Conservation (phyloP, 306 rosid species). For the Abrus precatorius region DNA sequence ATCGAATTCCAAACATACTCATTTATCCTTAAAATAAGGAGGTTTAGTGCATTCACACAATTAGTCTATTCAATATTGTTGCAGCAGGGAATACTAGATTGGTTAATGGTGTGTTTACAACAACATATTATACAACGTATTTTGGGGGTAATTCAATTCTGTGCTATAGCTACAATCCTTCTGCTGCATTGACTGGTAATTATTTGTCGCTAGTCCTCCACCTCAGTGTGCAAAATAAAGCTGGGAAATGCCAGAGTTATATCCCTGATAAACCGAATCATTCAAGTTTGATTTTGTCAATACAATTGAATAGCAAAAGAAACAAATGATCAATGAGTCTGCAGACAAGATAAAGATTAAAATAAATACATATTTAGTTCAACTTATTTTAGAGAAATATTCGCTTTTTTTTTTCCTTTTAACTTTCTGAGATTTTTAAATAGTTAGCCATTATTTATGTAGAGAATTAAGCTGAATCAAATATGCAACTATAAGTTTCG, state of each 20-base stretch:
- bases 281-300: not conserved
- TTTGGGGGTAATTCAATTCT: not conserved
- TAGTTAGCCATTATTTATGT: too few species aligned
- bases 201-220: slow-evolving; percentile 53
- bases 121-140: slow-evolving; percentile 13
- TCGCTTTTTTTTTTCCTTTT: too few species aligned
- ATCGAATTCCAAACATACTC: not conserved
- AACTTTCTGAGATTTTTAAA: too few species aligned
- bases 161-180: slow-evolving; percentile 15
- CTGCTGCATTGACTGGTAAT: not conserved
- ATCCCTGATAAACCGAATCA: slow-evolving; percentile 63
- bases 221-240: slow-evolving; percentile 63
- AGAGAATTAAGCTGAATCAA: too few species aligned
- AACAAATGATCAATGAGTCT: not conserved
- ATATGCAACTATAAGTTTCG: not conserved
- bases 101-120: not conserved
- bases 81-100: not conserved
- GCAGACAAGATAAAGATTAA: not conserved
- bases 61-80: slow-evolving; percentile 1
- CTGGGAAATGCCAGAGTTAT: slow-evolving; percentile 80
- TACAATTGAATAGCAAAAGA: not conserved
- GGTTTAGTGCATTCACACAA: not conserved
- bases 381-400: too few species aligned
- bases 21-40: not conserved
- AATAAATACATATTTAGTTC: too few species aligned